Percentiles rank a stretch among this genome's conserved stretches.
phyloP scores from a whole-genome alignment of 2,329 filamentous ascomycete species.

The Colletotrichum simmondsii region DNA sequence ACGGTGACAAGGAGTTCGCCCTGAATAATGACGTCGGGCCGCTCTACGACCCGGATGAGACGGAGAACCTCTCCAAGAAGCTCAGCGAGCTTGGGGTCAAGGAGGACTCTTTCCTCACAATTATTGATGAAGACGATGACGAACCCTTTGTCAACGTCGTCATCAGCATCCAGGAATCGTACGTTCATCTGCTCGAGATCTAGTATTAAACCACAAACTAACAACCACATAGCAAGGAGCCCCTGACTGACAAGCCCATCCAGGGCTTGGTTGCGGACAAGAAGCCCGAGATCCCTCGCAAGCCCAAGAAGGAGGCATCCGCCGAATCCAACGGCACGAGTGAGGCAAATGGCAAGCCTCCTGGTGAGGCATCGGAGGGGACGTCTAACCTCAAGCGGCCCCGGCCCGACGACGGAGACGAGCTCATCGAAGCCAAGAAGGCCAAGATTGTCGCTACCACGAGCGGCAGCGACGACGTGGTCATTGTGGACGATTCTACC shows the following conservation, averaged over 20 bases:
- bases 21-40: conserved; percentile 79
- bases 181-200: conserved; percentile 42
- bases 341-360: conserved; percentile 53
- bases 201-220: conserved; percentile 37
- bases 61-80: conserved; percentile 85
- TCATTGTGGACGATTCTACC: conserved; percentile 46
- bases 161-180: conserved; percentile 74
- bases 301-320: conserved; percentile 56
- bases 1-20: conserved; percentile 81
- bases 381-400: conserved; percentile 57
- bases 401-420: conserved; percentile 53
- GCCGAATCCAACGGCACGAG: conserved; percentile 52
- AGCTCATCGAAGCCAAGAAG: conserved; percentile 57
- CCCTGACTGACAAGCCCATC: conserved; percentile 64
- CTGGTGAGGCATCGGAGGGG: conserved; percentile 46
- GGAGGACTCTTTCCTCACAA: conserved; percentile 79
- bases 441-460: conserved; percentile 50
- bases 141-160: conserved; percentile 83
- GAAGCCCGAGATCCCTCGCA: conserved; percentile 62
- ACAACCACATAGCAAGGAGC: conserved; percentile 50
- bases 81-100: conserved; percentile 82
- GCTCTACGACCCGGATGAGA: conserved; percentile 91
- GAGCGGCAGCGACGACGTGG: conserved; percentile 56
- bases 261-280: conserved; percentile 55
- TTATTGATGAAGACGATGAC: conserved; percentile 85